phyloP scores from a whole-genome alignment of 106 monocot genomes.

The Allium cepa region DNA sequence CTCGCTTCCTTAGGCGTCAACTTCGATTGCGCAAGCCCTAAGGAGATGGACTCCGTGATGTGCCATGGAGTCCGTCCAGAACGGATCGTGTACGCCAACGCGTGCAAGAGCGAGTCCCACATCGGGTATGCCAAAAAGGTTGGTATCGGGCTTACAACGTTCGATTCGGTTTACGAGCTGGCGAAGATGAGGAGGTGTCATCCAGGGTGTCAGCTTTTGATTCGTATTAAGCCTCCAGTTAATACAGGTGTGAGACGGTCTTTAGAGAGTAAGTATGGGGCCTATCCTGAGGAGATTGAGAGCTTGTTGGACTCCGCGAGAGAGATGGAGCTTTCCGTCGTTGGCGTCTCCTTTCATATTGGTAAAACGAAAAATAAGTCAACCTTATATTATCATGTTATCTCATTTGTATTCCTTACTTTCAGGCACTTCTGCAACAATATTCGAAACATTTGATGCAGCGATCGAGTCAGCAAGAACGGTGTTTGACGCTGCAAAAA shows the following conservation, averaged over 20 bases:
- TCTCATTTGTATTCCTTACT: background rate
- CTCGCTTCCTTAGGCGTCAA: slow-evolving; percentile 14
- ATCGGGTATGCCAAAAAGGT: slow-evolving; percentile 1
- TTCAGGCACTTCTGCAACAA: background rate
- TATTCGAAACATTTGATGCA: background rate
- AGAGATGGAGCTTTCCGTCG: background rate
- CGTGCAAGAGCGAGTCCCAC: slow-evolving; percentile 28
- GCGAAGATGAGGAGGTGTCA: slow-evolving; percentile 12
- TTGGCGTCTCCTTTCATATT: slow-evolving; percentile 24
- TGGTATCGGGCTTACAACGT: slow-evolving; percentile 14
- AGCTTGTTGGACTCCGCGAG: slow-evolving; percentile 10
- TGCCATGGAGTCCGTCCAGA: slow-evolving; percentile 6
- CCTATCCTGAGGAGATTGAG: slow-evolving; percentile 1
- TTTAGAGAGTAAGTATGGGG: slow-evolving; percentile 13
- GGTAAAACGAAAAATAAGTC: background rate
- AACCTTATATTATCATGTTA: background rate
- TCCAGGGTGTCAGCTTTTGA: slow-evolving; percentile 1
- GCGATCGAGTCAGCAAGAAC: background rate
- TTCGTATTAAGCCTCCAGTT: slow-evolving; percentile 7
- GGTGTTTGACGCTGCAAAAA: background rate
- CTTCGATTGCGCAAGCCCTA: slow-evolving; percentile 23
- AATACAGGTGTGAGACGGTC: background rate
- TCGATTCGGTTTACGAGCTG: slow-evolving; percentile 12
- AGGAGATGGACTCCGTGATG: slow-evolving; percentile 12
- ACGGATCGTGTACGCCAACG: slow-evolving; percentile 21